Conservation (phyloP, 2,329 filamentous ascomycete species). For the Monosporascus sp. region DNA sequence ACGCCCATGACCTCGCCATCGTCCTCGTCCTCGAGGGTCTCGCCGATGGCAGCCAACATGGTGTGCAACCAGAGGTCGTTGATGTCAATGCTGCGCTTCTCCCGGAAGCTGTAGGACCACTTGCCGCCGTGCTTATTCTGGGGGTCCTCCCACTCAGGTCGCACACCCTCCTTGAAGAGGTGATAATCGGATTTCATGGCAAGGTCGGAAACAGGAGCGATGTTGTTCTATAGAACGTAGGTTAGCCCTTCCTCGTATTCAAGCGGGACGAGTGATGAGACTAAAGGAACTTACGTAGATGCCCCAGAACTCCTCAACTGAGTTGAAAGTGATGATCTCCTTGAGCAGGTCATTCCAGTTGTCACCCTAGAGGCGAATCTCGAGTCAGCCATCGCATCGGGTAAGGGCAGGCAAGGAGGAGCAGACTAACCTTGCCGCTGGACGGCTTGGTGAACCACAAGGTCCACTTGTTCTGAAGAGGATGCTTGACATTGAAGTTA, state of each 20-base stretch:
- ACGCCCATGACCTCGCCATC: conserved; percentile 99
- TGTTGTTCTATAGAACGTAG: conserved; percentile 75
- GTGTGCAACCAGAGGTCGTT: conserved; percentile 96
- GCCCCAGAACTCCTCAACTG: conserved; percentile 99
- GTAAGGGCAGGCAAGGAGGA: background rate
- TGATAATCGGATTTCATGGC: conserved; percentile 99
- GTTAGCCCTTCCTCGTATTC: conserved; percentile 1
- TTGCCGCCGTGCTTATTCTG: conserved; percentile 99
- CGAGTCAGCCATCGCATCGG: conserved; percentile 9
- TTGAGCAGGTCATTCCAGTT: conserved; percentile 99
- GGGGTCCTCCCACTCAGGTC: conserved; percentile 95
- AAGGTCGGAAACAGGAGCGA: conserved; percentile 90
- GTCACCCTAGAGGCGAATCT: conserved; percentile 60
- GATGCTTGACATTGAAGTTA: conserved; percentile 99
- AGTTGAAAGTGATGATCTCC: conserved; percentile 97
- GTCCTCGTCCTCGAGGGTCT: conserved; percentile 90
- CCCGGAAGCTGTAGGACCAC: conserved; percentile 98
- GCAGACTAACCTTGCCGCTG: conserved; percentile 72
- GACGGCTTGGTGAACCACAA: conserved; percentile 99
- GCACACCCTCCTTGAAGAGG: conserved; percentile 95
- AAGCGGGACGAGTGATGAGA: conserved; percentile 1
- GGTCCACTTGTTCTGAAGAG: conserved; percentile 95
- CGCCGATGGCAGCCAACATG: conserved; percentile 93
- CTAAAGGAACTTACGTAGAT: conserved; percentile 71
- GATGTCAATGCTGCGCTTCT: conserved; percentile 86